Evolutionary conservation across 345 rosid species (phyloP), one percentile per base, ranked within the genome.

Genomic region (Litchi chinensis): DNA sequence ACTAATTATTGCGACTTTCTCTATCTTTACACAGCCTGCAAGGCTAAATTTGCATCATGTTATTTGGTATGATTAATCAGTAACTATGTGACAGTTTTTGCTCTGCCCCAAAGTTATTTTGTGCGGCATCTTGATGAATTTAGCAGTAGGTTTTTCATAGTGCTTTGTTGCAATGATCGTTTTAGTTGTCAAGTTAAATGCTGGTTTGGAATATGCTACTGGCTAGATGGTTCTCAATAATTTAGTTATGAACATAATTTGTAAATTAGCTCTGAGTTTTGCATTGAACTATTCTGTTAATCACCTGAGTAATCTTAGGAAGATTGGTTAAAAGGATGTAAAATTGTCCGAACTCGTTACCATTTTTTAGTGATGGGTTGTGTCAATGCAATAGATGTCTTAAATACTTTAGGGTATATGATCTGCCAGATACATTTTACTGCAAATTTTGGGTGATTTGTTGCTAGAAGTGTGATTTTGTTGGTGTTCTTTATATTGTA

Each of bases 1-100:
- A 21, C 37, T 32, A 32, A 41, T 50, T 24, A 40, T 71, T 50
- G 4, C 11, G 7, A 28, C 41, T 13, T 73, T 59, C 32, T 21
- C 46, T 39, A 16, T 39, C 62, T 74, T 40, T 40, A 46, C 56
- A 74, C 40, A 57, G 63, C 59, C 44, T 74, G 57, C 59, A 40
- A 6, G 24, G n/a, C 26, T 6, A 10, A 63, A 74, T 10, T 74
- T 74, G 21, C 43, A 26, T 10, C 24, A 22, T 37, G 43, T 43
- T 74, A 18, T 63, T 62, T 28, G 37, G 6, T 8, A 24, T 44
- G 59, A 43, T 74, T 63, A 22, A 73, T 59, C 19, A 39, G n/a
- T 32, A 59, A 40, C 41, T 52, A 59, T 24, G 32, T 10, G 24
- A 74, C 63, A 9, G 18, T 43, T 3, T 16, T 71, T 59, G 64